A percentile compares a stretch with the other conserved stretches of the same genome.
Conservation (phyloP, 805 yeast species). For the Candida pseudofarinosa region DNA sequence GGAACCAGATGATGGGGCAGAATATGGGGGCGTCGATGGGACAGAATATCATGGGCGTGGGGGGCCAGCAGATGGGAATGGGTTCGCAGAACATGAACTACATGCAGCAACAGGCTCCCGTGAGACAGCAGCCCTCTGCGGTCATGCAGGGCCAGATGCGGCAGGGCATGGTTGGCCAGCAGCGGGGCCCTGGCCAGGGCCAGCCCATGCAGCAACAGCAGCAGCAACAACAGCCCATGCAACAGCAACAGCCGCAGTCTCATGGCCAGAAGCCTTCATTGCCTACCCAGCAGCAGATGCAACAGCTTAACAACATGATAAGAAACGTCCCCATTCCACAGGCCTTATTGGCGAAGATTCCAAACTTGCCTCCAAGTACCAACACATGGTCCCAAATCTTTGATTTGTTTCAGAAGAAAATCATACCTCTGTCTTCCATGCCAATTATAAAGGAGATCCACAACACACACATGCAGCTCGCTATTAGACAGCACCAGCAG, state of each 20-base stretch:
- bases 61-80: constrained; percentile 13
- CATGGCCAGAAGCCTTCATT: constrained; percentile 13
- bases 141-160: constrained; percentile 31
- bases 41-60: constrained; percentile 9
- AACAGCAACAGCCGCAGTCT: constrained; percentile 17
- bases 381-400: constrained; percentile 80
- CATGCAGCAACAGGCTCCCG: constrained; percentile 47
- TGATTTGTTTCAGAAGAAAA: constrained; percentile 55
- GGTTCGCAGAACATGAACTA: constrained; percentile 18
- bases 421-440: constrained; percentile 55
- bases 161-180: constrained; percentile 10
- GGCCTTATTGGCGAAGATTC: constrained; percentile 59
- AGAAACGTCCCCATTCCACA: constrained; percentile 71
- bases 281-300: constrained; percentile 30
- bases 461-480: constrained; percentile 58
- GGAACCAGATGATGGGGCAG: constrained; percentile 4
- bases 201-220: constrained; percentile 8
- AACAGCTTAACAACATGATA: constrained; percentile 40
- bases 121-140: constrained; percentile 48
- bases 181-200: constrained; percentile 4
- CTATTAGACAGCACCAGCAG: constrained; percentile 48
- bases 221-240: constrained; percentile 10
- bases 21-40: constrained; percentile 18
- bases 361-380: constrained; percentile 72
- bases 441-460: constrained; percentile 64